Evolutionary conservation across 805 yeast genomes (phyloP).

Genomic region (Candida orba): DNA sequence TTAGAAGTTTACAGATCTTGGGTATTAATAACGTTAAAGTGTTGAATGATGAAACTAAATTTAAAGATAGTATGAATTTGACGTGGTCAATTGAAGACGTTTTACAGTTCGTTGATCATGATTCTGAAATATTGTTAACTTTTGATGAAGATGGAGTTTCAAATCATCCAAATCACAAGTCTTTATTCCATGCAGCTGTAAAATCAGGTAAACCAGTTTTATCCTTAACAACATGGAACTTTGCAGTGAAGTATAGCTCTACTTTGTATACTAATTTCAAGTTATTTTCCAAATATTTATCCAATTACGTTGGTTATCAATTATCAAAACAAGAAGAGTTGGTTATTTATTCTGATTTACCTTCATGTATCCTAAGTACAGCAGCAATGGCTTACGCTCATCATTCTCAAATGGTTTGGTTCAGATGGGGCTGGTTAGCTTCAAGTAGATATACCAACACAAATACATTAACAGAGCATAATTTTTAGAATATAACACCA

Average conservation of each 20-base stretch:
- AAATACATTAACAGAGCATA: slow-evolving; percentile 47
- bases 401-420: slow-evolving; percentile 91
- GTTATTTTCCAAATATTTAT: background rate
- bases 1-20: slow-evolving; percentile 43
- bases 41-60: slow-evolving; percentile 38
- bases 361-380: slow-evolving; percentile 29
- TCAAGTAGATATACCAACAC: slow-evolving; percentile 70
- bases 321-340: background rate
- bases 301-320: background rate
- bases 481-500: background rate
- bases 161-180: slow-evolving; percentile 77
- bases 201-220: slow-evolving; percentile 15
- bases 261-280: slow-evolving; percentile 20
- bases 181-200: slow-evolving; percentile 43
- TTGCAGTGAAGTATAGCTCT: slow-evolving; percentile 41
- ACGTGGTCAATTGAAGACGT: slow-evolving; percentile 54
- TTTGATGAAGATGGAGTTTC: slow-evolving; percentile 84
- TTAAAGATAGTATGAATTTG: slow-evolving; percentile 61
- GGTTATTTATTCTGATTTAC: slow-evolving; percentile 26
- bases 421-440: slow-evolving; percentile 80
- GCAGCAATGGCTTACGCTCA: slow-evolving; percentile 81
- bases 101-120: slow-evolving; percentile 27
- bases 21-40: slow-evolving; percentile 40
- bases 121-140: slow-evolving; percentile 47
- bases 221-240: slow-evolving; percentile 27